Evolutionary conservation across 176 grass and related monocot species (phyloP).

Genomic region (Carex parvula): DNA sequence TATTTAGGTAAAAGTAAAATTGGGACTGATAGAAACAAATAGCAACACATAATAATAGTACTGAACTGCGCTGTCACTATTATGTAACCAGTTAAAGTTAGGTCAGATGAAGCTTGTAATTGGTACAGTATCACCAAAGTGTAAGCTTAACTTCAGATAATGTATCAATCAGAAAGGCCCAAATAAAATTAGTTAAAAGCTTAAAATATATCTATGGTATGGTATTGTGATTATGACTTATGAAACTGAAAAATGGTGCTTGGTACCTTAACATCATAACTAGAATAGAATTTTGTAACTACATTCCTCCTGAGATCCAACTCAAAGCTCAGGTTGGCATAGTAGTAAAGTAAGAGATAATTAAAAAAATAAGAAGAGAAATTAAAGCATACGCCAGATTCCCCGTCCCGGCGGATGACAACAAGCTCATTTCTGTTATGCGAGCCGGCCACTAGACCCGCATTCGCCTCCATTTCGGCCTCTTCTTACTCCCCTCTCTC

Average conservation of each 20-base stretch:
- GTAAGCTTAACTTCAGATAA: neutral
- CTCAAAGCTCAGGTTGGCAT: neutral
- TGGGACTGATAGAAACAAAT: neutral
- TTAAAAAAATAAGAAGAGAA: neutral
- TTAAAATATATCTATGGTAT: neutral
- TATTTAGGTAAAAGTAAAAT: neutral
- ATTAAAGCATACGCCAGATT: constrained; percentile 55
- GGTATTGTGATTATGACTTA: neutral
- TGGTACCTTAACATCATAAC: neutral
- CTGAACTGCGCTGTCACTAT: too few species aligned
- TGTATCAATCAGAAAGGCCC: neutral
- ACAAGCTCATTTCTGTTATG: constrained; percentile 96
- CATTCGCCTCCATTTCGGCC: constrained; percentile 75
- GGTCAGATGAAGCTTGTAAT: too few species aligned
- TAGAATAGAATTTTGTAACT: neutral
- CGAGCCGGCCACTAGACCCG: constrained; percentile 78
- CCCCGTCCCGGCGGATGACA: constrained; percentile 87
- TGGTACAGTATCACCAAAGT: neutral
- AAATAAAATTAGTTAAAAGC: neutral
- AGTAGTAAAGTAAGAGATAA: neutral
- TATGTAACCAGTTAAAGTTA: too few species aligned
- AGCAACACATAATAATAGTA: neutral
- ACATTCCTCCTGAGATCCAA: neutral
- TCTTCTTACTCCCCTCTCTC: neutral
- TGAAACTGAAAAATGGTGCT: neutral